These are phyloP conservation scores for Oidium heveae DNA, from an alignment of 2,329 filamentous ascomycete species.

Conservation along the genomic window DNA sequence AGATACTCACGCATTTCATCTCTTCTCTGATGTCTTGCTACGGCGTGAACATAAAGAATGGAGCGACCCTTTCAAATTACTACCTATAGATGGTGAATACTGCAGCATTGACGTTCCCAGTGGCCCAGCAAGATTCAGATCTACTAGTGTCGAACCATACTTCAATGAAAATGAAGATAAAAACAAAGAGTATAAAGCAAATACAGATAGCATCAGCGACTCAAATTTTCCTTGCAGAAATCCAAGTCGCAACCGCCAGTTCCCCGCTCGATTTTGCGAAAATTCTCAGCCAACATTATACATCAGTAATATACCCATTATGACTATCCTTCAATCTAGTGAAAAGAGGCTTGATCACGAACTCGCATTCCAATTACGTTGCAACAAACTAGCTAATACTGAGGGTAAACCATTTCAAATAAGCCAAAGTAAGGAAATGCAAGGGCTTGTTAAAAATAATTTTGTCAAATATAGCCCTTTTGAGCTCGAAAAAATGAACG, in stretches of 20 bases:
- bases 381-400: neutral
- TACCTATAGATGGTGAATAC: neutral
- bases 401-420: neutral
- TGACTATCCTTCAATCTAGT: neutral
- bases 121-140: neutral
- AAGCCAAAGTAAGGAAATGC: neutral
- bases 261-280: neutral
- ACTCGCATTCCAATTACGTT: neutral
- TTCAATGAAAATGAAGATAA: neutral
- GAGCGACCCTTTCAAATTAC: neutral
- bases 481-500: neutral
- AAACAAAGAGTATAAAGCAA: neutral
- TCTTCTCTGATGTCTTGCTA: neutral
- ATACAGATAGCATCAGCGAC: neutral
- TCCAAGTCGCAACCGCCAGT: neutral
- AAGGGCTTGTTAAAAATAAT: neutral
- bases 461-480: neutral
- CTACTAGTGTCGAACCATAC: neutral
- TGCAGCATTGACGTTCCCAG: neutral
- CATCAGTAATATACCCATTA: neutral
- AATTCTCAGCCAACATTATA: neutral
- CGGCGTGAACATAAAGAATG: neutral
- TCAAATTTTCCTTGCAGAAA: neutral
- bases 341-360: neutral
- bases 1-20: neutral